Percentiles rank a stretch among this genome's conserved stretches.
phyloP scores from a whole-genome alignment of 2,329 filamentous ascomycete species.

The Juglanconis oblonga region DNA sequence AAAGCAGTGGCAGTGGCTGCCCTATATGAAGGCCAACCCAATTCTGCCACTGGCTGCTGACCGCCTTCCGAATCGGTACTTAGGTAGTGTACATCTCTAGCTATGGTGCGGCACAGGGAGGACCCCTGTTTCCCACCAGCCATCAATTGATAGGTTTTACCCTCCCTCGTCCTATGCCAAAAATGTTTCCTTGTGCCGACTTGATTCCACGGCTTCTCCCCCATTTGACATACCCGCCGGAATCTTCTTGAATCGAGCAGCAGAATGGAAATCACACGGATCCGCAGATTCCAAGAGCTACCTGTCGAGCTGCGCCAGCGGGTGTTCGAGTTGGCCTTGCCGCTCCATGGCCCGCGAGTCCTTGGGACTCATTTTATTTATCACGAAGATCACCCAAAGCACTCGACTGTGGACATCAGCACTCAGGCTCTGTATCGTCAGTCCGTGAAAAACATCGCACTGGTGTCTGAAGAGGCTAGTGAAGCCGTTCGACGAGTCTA shows the following conservation, averaged over 20 bases:
- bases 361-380: neutral
- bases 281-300: neutral
- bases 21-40: too few relatives aligned
- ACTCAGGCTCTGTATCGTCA: neutral
- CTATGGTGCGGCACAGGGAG: too few relatives aligned
- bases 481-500: neutral
- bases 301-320: neutral
- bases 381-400: neutral
- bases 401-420: neutral
- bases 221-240: neutral
- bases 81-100: too few relatives aligned
- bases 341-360: neutral
- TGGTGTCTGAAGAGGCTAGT: neutral
- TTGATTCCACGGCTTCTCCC: neutral
- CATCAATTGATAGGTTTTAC: too few relatives aligned
- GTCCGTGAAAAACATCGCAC: neutral
- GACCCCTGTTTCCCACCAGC: too few relatives aligned
- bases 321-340: neutral
- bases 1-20: too few relatives aligned
- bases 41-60: too few relatives aligned
- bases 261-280: neutral
- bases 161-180: too few relatives aligned
- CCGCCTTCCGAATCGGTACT: too few relatives aligned
- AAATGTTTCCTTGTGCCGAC: too few relatives aligned
- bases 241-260: neutral